Evolutionary conservation across 305 asterid species (phyloP).

Genomic region (Plantago coronopus): DNA sequence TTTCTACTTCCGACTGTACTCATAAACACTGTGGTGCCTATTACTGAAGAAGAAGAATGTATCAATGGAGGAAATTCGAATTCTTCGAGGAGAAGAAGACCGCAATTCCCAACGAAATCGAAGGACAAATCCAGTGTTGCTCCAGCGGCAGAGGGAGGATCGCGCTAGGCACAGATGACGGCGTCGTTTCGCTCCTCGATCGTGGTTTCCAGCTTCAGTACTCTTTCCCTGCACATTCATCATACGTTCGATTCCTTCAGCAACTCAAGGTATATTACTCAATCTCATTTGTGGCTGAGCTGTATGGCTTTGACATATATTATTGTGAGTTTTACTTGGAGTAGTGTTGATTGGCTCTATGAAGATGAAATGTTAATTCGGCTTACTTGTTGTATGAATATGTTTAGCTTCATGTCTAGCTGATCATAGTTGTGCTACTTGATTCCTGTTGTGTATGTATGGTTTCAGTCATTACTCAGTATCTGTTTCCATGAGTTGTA

Average conservation of each 20-base stretch:
- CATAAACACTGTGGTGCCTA: no score
- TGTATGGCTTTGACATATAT: no score
- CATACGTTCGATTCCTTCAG: conserved; percentile 83
- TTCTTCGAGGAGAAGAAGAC: conserved; percentile 86
- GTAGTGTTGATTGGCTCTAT: no score
- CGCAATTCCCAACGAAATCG: conserved; percentile 52
- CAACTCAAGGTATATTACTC: conserved; percentile 70
- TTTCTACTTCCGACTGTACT: no score
- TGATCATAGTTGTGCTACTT: neutral
- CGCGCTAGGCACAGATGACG: conserved; percentile 64
- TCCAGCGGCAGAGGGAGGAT: conserved; percentile 87
- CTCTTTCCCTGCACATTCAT: conserved; percentile 78
- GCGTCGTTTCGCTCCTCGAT: conserved; percentile 73
- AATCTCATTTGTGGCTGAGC: no score
- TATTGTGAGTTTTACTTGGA: no score
- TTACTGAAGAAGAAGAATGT: conserved; percentile 35
- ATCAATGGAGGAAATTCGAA: conserved; percentile 96
- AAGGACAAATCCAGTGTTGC: conserved; percentile 60
- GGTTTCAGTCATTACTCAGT: neutral
- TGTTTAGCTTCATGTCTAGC: no score
- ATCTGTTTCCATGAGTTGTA: no score
- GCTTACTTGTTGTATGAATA: no score
- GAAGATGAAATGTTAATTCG: no score
- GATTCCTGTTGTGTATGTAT: conserved; percentile 5
- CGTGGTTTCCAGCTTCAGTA: conserved; percentile 70